These are phyloP conservation scores for Alternaria brassicae DNA, from an alignment of 2,329 filamentous ascomycete genomes.

Conservation along the genomic window DNA sequence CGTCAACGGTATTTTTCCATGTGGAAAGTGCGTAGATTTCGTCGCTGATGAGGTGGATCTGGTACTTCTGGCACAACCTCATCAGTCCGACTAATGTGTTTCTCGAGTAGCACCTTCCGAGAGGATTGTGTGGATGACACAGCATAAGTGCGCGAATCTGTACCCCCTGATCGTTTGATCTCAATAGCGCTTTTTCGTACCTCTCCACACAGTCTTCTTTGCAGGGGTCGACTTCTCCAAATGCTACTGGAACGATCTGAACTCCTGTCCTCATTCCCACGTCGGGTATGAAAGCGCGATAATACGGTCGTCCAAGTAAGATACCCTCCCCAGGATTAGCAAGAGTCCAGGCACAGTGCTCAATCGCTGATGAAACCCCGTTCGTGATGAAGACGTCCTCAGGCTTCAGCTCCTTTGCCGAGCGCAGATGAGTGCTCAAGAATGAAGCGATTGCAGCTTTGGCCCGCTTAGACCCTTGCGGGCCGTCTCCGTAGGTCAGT, in stretches of 20 bases:
- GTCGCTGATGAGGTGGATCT: background rate
- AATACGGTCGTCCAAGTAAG: background rate
- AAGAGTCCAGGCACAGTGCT: background rate
- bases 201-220: background rate
- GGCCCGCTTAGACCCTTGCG: background rate
- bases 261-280: background rate
- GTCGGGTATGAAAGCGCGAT: background rate
- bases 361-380: background rate
- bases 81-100: background rate
- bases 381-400: background rate
- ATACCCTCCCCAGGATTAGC: background rate
- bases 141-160: background rate
- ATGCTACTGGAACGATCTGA: background rate
- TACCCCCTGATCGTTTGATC: background rate
- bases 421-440: background rate
- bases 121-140: background rate
- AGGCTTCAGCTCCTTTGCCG: background rate
- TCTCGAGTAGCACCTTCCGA: background rate
- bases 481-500: background rate
- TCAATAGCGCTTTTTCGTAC: background rate
- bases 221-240: background rate
- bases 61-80: background rate
- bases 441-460: background rate
- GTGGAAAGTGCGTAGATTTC: background rate
- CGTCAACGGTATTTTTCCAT: background rate